Base-by-base conservation (phyloP, 164 flowering plant genomes). In the Berberis vulgaris region DNA sequence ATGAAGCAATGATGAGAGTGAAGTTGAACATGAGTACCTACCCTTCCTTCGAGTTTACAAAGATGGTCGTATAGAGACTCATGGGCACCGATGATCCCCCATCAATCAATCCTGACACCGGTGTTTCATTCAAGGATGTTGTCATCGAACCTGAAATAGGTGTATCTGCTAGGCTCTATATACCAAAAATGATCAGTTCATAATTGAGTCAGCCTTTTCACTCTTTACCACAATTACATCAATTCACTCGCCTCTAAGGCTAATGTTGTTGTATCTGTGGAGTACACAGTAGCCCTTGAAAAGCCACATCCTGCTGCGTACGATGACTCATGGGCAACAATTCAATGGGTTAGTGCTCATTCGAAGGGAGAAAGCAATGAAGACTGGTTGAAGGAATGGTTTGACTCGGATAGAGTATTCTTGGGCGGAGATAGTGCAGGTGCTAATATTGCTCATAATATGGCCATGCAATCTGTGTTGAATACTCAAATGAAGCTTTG, bases 381-480 rank as follows among this genome's bases (percentile, higher is more conserved):
- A 5, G 5, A 9, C 6, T 81, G 82, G 82, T 62, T 79, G 7
- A 79, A 54, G 5, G 2, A 42, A 1, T 49, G 75, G 6, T 78
- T 64, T 38, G 78, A 74, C 68, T 62, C 75, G 6, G 26, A 11
- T 3, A 26, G 26, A 59, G 69, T 79, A 2, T 81, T 68, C 57
- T 63, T 76, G 2, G 79, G 74, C 1, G 84, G 84, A 0, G 82
- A 79, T 13, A 78, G 80, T 49, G 73, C 80, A 0, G 81, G 83
- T 0, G 81, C 70, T 0, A 80, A 80, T 54, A 72, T 80, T 2
- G 71, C 73, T 1, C 78, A 80, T 43, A 53, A 74, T 52, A 50
- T 76, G 67, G 80, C 76, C 0, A 61, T 78, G 60, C 26, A 66
- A 7, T 12, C 13, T 39, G 13, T 41, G 38, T 42, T 45, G n/a